Base-by-base conservation (phyloP, 352 stramenopile species). In the Blastocystis hominis region DNA sequence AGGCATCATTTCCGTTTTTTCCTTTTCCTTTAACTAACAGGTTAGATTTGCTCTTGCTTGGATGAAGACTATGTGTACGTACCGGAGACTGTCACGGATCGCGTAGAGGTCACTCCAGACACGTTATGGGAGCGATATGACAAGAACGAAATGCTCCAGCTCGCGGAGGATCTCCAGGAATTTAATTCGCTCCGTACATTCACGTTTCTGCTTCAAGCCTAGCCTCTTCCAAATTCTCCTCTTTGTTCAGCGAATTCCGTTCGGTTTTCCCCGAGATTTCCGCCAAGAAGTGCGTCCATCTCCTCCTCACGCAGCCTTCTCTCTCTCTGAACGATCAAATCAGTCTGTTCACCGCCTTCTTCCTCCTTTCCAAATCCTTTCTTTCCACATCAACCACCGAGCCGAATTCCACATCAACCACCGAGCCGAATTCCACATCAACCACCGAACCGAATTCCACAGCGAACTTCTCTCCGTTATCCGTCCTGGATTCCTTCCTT, bases 101-200 rank as follows among this genome's bases (percentile, higher is more conserved):
- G 5, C 10, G 24, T 47, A 5, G 47, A 36, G 3, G 30, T 66
- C 34, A 80, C 70, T 4, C 70, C 46, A 34, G 70, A 80, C 5
- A 47, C 24, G 24, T 24, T 80, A n/a, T 80, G 70, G 70, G 30
- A 62, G 44, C 24, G 34, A 24, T 80, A 80, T 36, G 46, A 80
- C 36, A n/a, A 42, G 2, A 61, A 46, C 34, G 70, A 80, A 13
- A 80, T 80, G 70, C 30, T 80, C 20, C 20, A 3, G 46, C 47
- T 80, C 13, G 42, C 40, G 15, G 46, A 1, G 30, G 9, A 46
- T 38, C 13, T 63, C 5, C n/a, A 30, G 3, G 0, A 0, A 64
- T 80, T 80, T 9, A 13, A n/a, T 10, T 17, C 46, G 17, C 50
- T 6, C 4, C 15, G 70, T 80, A 20, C 34, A 9, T 10, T 46